A percentile compares a stretch with the other conserved stretches of the same genome.
Evolutionary conservation across 306 rosid genomes (phyloP).

Genomic region (Cucumis cinereus): DNA sequence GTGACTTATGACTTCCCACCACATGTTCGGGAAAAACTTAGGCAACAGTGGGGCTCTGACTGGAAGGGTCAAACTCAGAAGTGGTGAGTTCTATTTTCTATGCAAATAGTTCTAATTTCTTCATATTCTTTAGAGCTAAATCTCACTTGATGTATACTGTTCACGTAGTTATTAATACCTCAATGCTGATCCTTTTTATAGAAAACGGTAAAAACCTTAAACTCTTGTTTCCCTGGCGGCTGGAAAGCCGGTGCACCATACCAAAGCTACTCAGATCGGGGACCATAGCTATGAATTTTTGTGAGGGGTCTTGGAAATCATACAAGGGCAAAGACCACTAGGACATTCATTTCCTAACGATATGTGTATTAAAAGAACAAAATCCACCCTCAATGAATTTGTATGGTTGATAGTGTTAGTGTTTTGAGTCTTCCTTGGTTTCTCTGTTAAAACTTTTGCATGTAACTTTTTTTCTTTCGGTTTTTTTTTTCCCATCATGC

Average conservation of each 20-base stretch:
- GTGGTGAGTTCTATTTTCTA: conserved; percentile 39
- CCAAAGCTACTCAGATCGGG: not conserved
- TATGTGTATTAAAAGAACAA: not conserved
- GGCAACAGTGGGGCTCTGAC: conserved; percentile 62
- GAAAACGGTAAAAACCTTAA: not conserved
- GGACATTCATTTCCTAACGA: not conserved
- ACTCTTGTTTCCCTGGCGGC: not conserved
- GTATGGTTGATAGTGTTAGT: not conserved
- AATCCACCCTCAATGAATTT: not conserved
- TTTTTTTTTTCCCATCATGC: not conserved
- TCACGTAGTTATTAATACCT: not conserved
- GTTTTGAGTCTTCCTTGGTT: not conserved
- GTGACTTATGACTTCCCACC: conserved; percentile 92
- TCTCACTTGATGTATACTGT: not conserved
- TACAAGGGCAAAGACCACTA: not conserved
- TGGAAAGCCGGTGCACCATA: not conserved
- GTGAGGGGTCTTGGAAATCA: too few relatives aligned
- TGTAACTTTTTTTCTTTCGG: not conserved
- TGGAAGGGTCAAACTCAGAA: conserved; percentile 96
- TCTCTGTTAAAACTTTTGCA: not conserved
- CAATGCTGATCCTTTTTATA: not conserved
- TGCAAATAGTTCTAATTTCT: not conserved
- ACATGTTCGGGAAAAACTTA: conserved; percentile 52
- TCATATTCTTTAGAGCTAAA: not conserved
- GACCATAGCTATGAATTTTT: not conserved